Evolutionary conservation across 176 grass and related monocot genomes (phyloP).

Genomic region (Dactylis glomerata): DNA sequence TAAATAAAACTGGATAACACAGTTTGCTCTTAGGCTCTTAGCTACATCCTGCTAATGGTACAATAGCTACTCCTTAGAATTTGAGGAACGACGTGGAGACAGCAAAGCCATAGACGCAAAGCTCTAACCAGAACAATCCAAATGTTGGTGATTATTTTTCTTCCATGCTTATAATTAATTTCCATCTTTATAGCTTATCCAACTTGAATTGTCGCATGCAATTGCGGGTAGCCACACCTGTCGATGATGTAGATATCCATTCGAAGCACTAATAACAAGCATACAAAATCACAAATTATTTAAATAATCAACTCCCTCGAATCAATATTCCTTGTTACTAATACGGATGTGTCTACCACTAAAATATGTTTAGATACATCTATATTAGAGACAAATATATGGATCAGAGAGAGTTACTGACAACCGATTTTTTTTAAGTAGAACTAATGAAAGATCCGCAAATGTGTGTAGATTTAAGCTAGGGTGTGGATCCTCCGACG

Average conservation of each 20-base stretch:
- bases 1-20: background rate
- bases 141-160: background rate
- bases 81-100: background rate
- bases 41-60: background rate
- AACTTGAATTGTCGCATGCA: background rate
- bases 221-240: background rate
- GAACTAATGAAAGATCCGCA: too few relatives aligned
- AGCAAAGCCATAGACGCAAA: background rate
- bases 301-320: too few relatives aligned
- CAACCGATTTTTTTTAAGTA: too few relatives aligned
- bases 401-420: too few relatives aligned
- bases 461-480: too few relatives aligned
- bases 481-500: too few relatives aligned
- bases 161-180: background rate
- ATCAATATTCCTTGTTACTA: too few relatives aligned
- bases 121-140: background rate
- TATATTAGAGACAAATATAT: too few relatives aligned
- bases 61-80: background rate
- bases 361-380: too few relatives aligned
- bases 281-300: too few relatives aligned
- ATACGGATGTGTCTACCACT: too few relatives aligned
- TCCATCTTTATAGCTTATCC: background rate
- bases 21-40: constrained; percentile 1
- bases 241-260: background rate
- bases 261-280: too few relatives aligned